These are phyloP conservation scores for Metschnikowia lochheadii DNA, from an alignment of 805 yeast species.

Conservation along the genomic window DNA sequence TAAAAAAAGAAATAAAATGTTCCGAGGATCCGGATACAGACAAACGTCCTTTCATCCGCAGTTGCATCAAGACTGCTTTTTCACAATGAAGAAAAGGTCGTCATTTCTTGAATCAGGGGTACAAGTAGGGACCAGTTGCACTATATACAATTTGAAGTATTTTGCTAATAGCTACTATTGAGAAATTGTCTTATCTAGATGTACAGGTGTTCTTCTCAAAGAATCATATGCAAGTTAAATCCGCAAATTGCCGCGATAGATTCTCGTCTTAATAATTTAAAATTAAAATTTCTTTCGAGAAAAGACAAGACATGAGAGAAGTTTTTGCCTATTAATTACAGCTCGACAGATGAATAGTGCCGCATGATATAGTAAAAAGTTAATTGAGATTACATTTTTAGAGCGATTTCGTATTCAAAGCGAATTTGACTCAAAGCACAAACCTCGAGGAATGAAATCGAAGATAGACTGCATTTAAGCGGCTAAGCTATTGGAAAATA, in stretches of 20 bases:
- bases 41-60: not conserved
- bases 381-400: too few relatives aligned
- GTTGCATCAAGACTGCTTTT: not conserved
- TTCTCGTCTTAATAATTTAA: not conserved
- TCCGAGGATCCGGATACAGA: slow-evolving; percentile 1
- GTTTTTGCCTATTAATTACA: not conserved
- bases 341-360: too few relatives aligned
- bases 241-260: not conserved
- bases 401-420: too few relatives aligned
- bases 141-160: not conserved
- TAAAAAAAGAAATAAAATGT: slow-evolving; percentile 2
- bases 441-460: not conserved
- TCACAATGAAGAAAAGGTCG: not conserved
- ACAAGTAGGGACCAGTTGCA: not conserved
- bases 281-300: not conserved
- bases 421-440: not conserved
- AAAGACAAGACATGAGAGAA: not conserved
- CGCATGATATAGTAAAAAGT: too few relatives aligned
- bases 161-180: not conserved
- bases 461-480: slow-evolving; percentile 2
- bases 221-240: slow-evolving; percentile 3
- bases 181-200: not conserved
- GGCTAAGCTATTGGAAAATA: slow-evolving; percentile 1
- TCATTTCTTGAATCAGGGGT: not conserved
- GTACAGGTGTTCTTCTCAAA: not conserved